Evolutionary conservation across 257 asterid species (phyloP).

Genomic region (Fraxinus anomala): DNA sequence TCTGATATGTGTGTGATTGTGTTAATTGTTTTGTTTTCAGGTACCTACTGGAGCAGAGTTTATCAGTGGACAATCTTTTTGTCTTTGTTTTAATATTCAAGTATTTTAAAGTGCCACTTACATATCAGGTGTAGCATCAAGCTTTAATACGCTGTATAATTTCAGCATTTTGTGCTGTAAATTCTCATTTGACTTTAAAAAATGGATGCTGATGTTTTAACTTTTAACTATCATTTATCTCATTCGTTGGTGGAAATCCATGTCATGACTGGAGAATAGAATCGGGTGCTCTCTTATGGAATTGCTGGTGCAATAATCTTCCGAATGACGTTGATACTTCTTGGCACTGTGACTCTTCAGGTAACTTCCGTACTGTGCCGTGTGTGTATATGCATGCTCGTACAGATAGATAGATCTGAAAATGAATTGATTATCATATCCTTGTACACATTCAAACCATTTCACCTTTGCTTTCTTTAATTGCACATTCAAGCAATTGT

Average conservation of each 20-base stretch:
- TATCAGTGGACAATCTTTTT: conserved; percentile 97
- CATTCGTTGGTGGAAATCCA: conserved; percentile 27
- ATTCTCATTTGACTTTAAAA: conserved; percentile 20
- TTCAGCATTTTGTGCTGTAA: conserved; percentile 17
- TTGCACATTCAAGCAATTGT: conserved; percentile 16
- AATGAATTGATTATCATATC: conserved; percentile 19
- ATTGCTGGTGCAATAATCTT: conserved; percentile 93
- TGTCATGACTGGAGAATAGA: conserved; percentile 42
- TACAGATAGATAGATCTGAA: conserved; percentile 7
- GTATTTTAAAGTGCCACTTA: conserved; percentile 84
- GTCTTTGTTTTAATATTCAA: conserved; percentile 90
- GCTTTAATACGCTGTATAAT: conserved; percentile 24
- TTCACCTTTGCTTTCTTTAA: conserved; percentile 23
- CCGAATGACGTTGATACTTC: conserved; percentile 83
- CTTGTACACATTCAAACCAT: conserved; percentile 7
- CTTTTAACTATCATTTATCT: conserved; percentile 22
- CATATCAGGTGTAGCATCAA: conserved; percentile 69
- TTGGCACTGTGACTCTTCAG: conserved; percentile 96
- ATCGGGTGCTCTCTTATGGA: conserved; percentile 90
- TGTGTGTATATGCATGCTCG: conserved; percentile 25
- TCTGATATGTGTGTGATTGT: conserved; percentile 24
- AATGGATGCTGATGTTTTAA: conserved; percentile 24
- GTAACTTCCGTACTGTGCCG: conserved; percentile 43
- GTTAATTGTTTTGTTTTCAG: conserved; percentile 42
- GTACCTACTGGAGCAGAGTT: conserved; percentile 91